Evolutionary conservation across 495 filamentous ascomycete species (phyloP).

Genomic region (Aspergillus kassunensis): DNA sequence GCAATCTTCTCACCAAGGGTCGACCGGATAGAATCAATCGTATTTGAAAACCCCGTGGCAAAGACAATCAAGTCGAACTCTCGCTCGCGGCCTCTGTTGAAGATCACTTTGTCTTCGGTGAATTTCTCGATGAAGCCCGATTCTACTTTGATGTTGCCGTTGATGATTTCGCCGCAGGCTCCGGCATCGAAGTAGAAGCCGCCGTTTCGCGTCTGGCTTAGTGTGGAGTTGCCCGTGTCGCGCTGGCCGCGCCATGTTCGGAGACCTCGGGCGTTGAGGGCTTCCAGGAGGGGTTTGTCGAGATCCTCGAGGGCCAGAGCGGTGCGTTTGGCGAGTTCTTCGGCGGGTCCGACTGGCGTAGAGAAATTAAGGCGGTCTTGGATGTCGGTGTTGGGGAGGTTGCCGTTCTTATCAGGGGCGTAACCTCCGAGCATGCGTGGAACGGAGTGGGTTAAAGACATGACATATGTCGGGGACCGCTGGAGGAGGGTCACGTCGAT

Average conservation of each 20-base stretch:
- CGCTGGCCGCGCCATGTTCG: constrained; percentile 23
- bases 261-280: constrained; percentile 1
- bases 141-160: constrained; percentile 66
- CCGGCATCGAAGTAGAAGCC: constrained; percentile 71
- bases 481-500: constrained; percentile 7
- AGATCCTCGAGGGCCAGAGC: constrained; percentile 1
- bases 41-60: constrained; percentile 69
- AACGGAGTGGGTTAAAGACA: constrained; percentile 3
- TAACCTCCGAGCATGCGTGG: background rate
- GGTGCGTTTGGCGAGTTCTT: background rate
- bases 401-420: background rate
- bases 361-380: constrained; percentile 1
- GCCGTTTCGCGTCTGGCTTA: constrained; percentile 49
- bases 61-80: constrained; percentile 70
- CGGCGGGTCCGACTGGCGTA: background rate
- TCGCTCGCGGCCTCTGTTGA: constrained; percentile 56
- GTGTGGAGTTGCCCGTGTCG: constrained; percentile 18
- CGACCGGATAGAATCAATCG: constrained; percentile 16
- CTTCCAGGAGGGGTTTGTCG: background rate
- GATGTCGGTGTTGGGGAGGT: background rate
- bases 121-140: constrained; percentile 39
- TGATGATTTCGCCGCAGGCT: constrained; percentile 58
- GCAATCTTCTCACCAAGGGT: constrained; percentile 51
- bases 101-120: constrained; percentile 34
- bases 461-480: constrained; percentile 2